Evolutionary conservation across 257 asterid species (phyloP).

Genomic region (Scutellaria minor): DNA sequence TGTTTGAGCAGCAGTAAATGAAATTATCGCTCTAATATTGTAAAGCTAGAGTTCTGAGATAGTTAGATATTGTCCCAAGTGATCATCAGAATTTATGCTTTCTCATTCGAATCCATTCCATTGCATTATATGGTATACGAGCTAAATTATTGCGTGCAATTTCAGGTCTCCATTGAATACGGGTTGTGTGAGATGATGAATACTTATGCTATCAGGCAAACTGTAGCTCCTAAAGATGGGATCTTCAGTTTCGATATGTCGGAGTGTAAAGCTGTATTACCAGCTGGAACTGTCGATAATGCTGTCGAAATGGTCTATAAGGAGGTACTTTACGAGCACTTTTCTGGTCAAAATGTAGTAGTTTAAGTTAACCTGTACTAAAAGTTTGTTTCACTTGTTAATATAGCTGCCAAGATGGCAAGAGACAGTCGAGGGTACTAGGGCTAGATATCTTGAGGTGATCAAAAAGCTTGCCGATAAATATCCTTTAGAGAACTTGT

Average conservation of each 20-base stretch:
- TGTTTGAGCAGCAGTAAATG: not conserved
- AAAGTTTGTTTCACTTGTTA: slow-evolving; percentile 25
- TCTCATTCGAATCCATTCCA: not conserved
- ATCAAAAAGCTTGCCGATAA: slow-evolving; percentile 76
- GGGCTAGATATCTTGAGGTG: slow-evolving; percentile 62
- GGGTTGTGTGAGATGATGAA: slow-evolving; percentile 92
- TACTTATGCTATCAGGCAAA: slow-evolving; percentile 59
- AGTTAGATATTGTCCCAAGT: not conserved
- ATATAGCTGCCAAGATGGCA: slow-evolving; percentile 79
- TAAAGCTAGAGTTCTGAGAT: no score
- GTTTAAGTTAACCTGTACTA: slow-evolving; percentile 11
- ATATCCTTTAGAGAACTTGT: slow-evolving; percentile 82
- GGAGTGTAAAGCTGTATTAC: slow-evolving; percentile 68
- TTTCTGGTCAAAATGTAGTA: not conserved
- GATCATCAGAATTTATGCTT: not conserved
- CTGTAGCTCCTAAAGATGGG: slow-evolving; percentile 78
- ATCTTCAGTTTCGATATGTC: slow-evolving; percentile 63
- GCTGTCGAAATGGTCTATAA: slow-evolving; percentile 50
- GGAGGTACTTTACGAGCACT: slow-evolving; percentile 51
- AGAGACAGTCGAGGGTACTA: slow-evolving; percentile 59
- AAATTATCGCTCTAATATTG: no score
- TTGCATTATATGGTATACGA: not conserved
- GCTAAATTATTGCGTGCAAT: not conserved
- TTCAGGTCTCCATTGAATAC: slow-evolving; percentile 78
- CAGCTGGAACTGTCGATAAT: slow-evolving; percentile 69